Percentiles rank a stretch among this genome's conserved stretches.
phyloP scores from a whole-genome alignment of 75 land plant genomes.

The Cunninghamia lanceolata region DNA sequence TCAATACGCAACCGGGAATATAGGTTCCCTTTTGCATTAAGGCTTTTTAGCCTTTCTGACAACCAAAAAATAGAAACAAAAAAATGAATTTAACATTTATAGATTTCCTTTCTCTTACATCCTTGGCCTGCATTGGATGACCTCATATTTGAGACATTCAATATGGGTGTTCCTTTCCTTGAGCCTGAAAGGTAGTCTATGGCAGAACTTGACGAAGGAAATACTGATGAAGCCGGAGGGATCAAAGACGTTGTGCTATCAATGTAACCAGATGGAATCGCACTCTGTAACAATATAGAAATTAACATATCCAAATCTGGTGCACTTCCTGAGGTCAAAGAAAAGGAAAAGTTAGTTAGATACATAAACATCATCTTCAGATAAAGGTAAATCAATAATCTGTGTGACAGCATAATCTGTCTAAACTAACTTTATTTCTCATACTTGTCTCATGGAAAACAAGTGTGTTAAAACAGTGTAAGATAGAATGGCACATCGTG shows the following conservation, averaged over 20 bases:
- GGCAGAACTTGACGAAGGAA: slow-evolving; percentile 21
- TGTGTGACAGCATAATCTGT: too few species aligned
- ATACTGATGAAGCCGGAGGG: slow-evolving; percentile 17
- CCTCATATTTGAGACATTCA: slow-evolving; percentile 37
- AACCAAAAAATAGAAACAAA: neutral
- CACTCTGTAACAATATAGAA: slow-evolving; percentile 62
- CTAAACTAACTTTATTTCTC: neutral
- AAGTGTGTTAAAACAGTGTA: neutral
- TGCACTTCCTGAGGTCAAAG: slow-evolving; percentile 58
- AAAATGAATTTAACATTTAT: neutral
- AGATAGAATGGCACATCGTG: neutral
- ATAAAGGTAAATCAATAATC: neutral
- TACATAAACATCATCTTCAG: neutral
- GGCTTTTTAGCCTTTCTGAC: neutral
- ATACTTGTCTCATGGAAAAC: neutral
- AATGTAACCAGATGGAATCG: slow-evolving; percentile 34
- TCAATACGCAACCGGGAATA: neutral
- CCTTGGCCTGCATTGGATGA: slow-evolving; percentile 26
- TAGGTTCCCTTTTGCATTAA: neutral
- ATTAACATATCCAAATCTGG: slow-evolving; percentile 85
- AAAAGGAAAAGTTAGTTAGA: neutral
- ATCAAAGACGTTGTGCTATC: slow-evolving; percentile 21
- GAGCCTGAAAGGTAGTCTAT: slow-evolving; percentile 47
- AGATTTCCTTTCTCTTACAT: slow-evolving; percentile 62
- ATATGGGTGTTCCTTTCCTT: slow-evolving; percentile 33